Base-by-base conservation (phyloP, 2,329 filamentous ascomycete genomes). In the Cladosporium sp. region DNA sequence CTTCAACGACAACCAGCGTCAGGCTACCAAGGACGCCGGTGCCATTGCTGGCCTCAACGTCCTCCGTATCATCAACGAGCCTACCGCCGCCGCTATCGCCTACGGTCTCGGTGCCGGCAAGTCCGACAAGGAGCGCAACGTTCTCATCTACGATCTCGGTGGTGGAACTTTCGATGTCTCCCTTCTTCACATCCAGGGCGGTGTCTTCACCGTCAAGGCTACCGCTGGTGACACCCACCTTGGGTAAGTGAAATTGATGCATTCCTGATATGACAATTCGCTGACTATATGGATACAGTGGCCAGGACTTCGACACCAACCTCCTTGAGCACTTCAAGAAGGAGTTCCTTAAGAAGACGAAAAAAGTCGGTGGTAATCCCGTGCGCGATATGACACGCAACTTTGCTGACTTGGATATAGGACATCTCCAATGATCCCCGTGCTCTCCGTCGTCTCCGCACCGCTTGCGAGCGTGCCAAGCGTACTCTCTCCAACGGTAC, bases 131-230 rank as follows among this genome's bases (percentile, higher is more conserved):
- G 94, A 97, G 85, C 91, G 94, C 74, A 96, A 97, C 76, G 93
- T 99, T 73, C 85, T 99, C 68, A 97, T 99, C 83, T 99, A 97
- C 84, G 94, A 99, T 87, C 88, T 99, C 64, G 94, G 94, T 85
- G 94, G 94, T 85, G 94, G 94, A 85, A 99, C 94, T 77, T 99
- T 99, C 80, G 94, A 99, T 97, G 94, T 99, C 25, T 97, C 94
- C 64, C 90, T 97, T 68, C 86, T 99, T 45, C 93, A 96, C 84
- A 97, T 99, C 76, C 91, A 97, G 81, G 92, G 93, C 74, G 94
- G 94, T 84, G 94, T 99, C 72, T 99, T 99, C 85, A 96, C 93
- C 65, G 94, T 97, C 77, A 96, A 95, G 86, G 92, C 93, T 62
- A 97, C 94, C 60, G 92, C 93, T 72, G 94, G 94, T 86, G 93